These are phyloP conservation scores for Coemansia sp. DNA, from an alignment of 192 early-diverging fungal species.

Conservation along the genomic window DNA sequence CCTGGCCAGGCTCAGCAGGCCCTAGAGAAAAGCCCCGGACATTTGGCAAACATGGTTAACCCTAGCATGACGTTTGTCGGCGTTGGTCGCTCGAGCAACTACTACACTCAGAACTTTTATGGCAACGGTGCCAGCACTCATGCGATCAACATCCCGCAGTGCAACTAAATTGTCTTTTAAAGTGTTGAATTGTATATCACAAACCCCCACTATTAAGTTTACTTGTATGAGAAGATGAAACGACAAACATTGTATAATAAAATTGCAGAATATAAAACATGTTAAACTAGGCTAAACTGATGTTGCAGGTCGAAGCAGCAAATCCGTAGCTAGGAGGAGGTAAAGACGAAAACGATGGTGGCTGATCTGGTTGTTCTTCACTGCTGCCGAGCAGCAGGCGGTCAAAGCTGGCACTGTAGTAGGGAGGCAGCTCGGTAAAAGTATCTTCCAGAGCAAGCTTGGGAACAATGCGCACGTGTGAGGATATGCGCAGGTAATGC, in stretches of 20 bases:
- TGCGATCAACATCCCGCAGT: conserved; percentile 34
- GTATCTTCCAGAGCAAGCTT: conserved; percentile 12
- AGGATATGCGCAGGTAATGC: conserved; percentile 30
- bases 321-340: conserved; percentile 26
- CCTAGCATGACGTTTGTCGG: conserved; percentile 48
- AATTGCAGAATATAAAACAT: conserved; percentile 1
- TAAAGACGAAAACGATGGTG: not conserved
- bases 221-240: not conserved
- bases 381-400: conserved; percentile 23
- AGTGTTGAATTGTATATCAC: not conserved
- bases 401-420: conserved; percentile 19
- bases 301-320: not conserved
- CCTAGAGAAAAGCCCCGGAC: conserved; percentile 50
- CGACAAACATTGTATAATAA: not conserved
- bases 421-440: conserved; percentile 32
- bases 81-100: conserved; percentile 35
- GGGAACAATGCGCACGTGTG: conserved; percentile 24
- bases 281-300: not conserved
- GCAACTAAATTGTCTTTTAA: conserved; percentile 19
- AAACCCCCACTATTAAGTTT: not conserved
- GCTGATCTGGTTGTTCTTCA: not conserved
- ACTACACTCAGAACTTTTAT: conserved; percentile 55
- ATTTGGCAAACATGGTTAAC: conserved; percentile 54
- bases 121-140: conserved; percentile 14
- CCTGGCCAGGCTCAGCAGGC: conserved; percentile 39